Percentiles rank a stretch among this genome's conserved stretches.
Evolutionary conservation across 805 yeast genomes (phyloP).

Genomic region (Starmerella bacillaris): DNA sequence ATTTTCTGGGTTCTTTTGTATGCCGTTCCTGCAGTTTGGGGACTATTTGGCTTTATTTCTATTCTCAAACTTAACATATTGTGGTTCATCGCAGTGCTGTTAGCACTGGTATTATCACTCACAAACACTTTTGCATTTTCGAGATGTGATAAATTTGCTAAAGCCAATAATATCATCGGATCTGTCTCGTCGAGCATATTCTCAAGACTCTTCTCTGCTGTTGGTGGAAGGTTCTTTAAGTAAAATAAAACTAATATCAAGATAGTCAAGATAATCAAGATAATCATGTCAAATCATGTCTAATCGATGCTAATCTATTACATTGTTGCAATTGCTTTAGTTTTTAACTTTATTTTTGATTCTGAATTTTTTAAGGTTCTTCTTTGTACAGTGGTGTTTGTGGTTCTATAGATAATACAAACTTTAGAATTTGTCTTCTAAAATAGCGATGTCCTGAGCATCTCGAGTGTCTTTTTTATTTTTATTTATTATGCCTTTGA

Average conservation of each 20-base stretch:
- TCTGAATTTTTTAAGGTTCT: no score
- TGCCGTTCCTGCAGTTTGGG: conserved; percentile 60
- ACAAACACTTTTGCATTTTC: conserved; percentile 84
- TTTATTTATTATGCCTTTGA: conserved; percentile 3
- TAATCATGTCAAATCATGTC: no score
- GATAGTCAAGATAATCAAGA: no score
- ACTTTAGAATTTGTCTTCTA: no score
- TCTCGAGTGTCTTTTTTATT: no score
- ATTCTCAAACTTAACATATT: conserved; percentile 59
- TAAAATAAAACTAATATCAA: not conserved
- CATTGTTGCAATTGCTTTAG: no score
- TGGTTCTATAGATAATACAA: no score
- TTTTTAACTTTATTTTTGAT: no score
- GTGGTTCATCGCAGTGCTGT: conserved; percentile 27
- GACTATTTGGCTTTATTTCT: conserved; percentile 55
- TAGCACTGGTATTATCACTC: conserved; percentile 53
- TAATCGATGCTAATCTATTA: no score
- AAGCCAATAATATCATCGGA: conserved; percentile 46
- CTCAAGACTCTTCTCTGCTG: conserved; percentile 8
- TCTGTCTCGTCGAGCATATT: conserved; percentile 17
- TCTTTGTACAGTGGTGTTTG: no score
- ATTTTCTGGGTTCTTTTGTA: conserved; percentile 74
- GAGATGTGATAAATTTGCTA: conserved; percentile 79
- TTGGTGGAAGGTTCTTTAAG: conserved; percentile 12
- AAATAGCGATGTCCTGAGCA: no score